Evolutionary conservation across 495 filamentous ascomycete species (phyloP), one percentile per base, ranked within the genome.

Genomic region (Aspergillus cristatus): DNA sequence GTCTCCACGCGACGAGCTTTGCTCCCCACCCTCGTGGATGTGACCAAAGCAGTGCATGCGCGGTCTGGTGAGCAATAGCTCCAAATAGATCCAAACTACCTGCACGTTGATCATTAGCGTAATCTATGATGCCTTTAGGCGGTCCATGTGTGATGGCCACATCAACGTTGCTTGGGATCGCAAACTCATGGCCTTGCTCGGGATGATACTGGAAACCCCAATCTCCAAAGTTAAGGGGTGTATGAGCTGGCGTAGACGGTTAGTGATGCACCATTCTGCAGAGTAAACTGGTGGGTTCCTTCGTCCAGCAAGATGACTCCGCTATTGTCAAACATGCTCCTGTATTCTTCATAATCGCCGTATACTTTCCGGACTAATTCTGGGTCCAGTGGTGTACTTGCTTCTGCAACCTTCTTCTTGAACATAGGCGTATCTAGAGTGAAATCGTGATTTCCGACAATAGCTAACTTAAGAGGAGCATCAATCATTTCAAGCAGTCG

Each of bases 371-470:
- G 18, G 12, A 68, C 44, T 2, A 54, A 32, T 0, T 43, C 13
- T 7, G 36, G 50, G 10, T 66, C 58, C 10, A 62, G 30, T 6
- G 45, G 31, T 18, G 43, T 41, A 8, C 25, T 28, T 14, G 40
- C 50, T 6, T 62, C 53, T n/a, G 40, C 41, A 2, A 63, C 51
- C 24, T 70, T 57, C 20, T 36, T 41, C 14, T 54, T 35, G 22
- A 63, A 68, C 8, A 28, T 22, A 1, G 59, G 46, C 1, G 43
- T 47, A 37, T 86, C 80, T 28, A 86, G 63, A 0, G 73, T 72
- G 34, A 78, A 73, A 43, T 86, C 80, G 43, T 85, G 81, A 50
- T 86, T 85, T 0, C 82, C 80, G 12, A 81, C 74, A 29, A 87
- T 85, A n/a, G 81, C 72, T 8, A 87, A 56, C 36, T 85, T 86